phyloP scores from a whole-genome alignment of 768 basidiomycete species.

The Megacollybia marginata region DNA sequence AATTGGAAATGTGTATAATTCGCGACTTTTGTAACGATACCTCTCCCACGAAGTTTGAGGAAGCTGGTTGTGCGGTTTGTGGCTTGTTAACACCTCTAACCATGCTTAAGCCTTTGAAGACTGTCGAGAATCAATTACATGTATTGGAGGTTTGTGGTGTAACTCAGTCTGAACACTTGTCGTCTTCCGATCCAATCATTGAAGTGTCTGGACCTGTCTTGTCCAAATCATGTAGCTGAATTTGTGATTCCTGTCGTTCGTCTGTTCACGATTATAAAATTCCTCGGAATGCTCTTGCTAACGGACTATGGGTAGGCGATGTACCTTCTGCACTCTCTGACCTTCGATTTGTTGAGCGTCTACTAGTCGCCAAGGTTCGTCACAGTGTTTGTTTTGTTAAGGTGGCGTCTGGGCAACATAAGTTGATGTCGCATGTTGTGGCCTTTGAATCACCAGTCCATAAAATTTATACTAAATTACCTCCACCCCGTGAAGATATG shows the following conservation, averaged over 20 bases:
- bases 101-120: background rate
- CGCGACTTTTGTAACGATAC: background rate
- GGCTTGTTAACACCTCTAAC: background rate
- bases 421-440: too few species aligned
- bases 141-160: too few species aligned
- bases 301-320: slow-evolving; percentile 21
- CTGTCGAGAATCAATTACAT: background rate
- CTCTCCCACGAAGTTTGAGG: background rate
- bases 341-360: slow-evolving; percentile 9
- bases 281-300: slow-evolving; percentile 11
- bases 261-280: background rate
- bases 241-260: background rate
- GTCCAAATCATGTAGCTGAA: background rate
- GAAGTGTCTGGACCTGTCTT: background rate
- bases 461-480: too few species aligned
- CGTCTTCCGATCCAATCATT: background rate
- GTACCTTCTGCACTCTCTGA: slow-evolving; percentile 8
- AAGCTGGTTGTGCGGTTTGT: slow-evolving; percentile 4
- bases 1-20: too few species aligned
- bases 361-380: slow-evolving; percentile 7
- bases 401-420: slow-evolving; percentile 6
- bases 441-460: background rate
- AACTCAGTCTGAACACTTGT: background rate
- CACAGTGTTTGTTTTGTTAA: slow-evolving; percentile 3
- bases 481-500: background rate